Base-by-base conservation (phyloP, 1,284 basidiomycete species). In the Pseudozyma hubeiensis region DNA sequence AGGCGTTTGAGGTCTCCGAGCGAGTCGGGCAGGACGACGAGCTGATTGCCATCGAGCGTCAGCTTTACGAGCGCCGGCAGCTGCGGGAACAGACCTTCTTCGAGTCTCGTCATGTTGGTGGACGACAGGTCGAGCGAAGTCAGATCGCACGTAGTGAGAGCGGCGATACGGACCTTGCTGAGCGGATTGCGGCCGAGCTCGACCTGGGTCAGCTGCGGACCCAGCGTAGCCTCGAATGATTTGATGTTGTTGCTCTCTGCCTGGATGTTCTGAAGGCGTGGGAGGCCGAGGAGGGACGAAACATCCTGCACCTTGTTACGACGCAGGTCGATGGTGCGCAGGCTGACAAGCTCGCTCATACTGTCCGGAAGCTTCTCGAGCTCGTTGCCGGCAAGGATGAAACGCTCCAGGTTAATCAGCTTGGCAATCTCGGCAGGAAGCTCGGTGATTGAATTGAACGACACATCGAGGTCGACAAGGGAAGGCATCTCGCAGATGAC, bases 381-480 rank as follows among this genome's bases (percentile, higher is more conserved):
- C 45, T 60, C 67, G 64, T 84, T 84, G 43, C 75, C 81, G 13
- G 76, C 78, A 4, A 84, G 63, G 9, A 82, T 71, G 31, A 84
- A 73, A 4, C 81, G 75, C 54, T 82, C 72, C 40, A 84, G 63
- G 17, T 78, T 67, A 44, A 55, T 43, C 8, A 99, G 87, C 44
- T 89, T 87, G 1, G 91, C 91, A 51, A 99, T 90, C 58, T 91
- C 89, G 30, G 91, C 89, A 0, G 96, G 95, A 4, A 99, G 87
- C 51, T 90, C 89, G 0, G 88, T 88, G 75, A 99, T 91, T 83
- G 89, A 90, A 86, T 99, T 99, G 88, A 98, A 98, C 0, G 96
- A 98, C 46, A 97, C 88, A 83, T 99, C 96, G 19, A 99, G 89
- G 78, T 96, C 93, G 34, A 89, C 87, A 31, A 99, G 88, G 17